Conservation (phyloP, 352 stramenopile genomes). For the Globisporangium cederbergense region DNA sequence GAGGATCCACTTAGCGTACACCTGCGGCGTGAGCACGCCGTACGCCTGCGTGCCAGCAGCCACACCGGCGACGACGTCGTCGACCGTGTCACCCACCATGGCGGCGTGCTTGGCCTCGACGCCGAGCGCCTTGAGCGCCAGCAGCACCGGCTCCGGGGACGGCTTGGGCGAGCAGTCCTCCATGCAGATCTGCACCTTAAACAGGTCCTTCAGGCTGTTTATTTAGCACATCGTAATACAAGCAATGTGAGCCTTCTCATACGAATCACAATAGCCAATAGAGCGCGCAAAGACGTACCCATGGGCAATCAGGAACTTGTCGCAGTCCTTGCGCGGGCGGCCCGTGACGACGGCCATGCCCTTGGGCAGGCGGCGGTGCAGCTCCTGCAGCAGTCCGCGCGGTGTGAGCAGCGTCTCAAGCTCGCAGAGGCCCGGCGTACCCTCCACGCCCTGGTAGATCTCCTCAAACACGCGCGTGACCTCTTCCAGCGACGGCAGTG, state of each 20-base stretch:
- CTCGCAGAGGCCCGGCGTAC: slow-evolving; percentile 75
- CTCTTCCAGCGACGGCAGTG: slow-evolving; percentile 72
- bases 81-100: slow-evolving; percentile 96
- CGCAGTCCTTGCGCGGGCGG: slow-evolving; percentile 91
- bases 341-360: slow-evolving; percentile 92
- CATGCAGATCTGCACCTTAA: slow-evolving; percentile 93
- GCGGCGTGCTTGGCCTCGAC: slow-evolving; percentile 68
- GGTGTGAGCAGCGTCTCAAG: slow-evolving; percentile 91
- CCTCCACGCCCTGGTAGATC: slow-evolving; percentile 90
- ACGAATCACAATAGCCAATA: background rate
- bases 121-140: slow-evolving; percentile 84
- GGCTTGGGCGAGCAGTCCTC: slow-evolving; percentile 95
- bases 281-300: slow-evolving; percentile 24
- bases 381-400: slow-evolving; percentile 79
- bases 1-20: slow-evolving; percentile 70
- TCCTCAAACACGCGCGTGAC: slow-evolving; percentile 94
- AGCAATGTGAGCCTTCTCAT: too few relatives aligned
- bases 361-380: slow-evolving; percentile 75
- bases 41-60: slow-evolving; percentile 65
- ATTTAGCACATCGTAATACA: too few relatives aligned
- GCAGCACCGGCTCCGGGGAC: slow-evolving; percentile 85
- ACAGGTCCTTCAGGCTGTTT: slow-evolving; percentile 75
- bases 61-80: slow-evolving; percentile 91
- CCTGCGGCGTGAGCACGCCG: slow-evolving; percentile 87
- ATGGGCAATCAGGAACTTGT: slow-evolving; percentile 90